Evolutionary conservation across 176 grass and related monocot genomes (phyloP).

Genomic region (Thalia dealbata): DNA sequence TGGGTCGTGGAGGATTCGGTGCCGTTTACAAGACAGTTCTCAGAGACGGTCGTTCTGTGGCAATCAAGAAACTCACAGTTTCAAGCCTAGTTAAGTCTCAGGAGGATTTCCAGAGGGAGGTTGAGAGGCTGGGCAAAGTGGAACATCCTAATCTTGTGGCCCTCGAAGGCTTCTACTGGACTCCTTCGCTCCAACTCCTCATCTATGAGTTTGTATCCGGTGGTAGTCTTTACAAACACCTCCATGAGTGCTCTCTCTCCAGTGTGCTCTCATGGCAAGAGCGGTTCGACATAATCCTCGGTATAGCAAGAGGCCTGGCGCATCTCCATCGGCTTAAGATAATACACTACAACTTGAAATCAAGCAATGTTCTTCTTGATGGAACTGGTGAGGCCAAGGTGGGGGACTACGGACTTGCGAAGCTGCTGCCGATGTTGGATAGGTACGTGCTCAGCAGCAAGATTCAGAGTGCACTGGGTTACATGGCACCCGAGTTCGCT

Average conservation of each 20-base stretch:
- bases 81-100: constrained; percentile 98
- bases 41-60: constrained; percentile 68
- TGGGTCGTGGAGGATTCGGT: constrained; percentile 95
- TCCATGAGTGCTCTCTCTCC: constrained; percentile 66
- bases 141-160: constrained; percentile 72
- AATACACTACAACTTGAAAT: constrained; percentile 98
- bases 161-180: constrained; percentile 93
- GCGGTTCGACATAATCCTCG: constrained; percentile 83
- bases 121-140: constrained; percentile 75
- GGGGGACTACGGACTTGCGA: constrained; percentile 96
- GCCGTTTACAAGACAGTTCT: constrained; percentile 81
- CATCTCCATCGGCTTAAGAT: constrained; percentile 71
- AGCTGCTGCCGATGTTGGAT: constrained; percentile 91
- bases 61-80: constrained; percentile 96
- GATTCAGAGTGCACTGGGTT: constrained; percentile 87
- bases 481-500: constrained; percentile 98
- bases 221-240: constrained; percentile 71
- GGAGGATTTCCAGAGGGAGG: constrained; percentile 94
- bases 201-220: constrained; percentile 90
- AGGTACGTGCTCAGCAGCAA: constrained; percentile 93
- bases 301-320: constrained; percentile 66
- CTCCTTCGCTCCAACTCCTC: constrained; percentile 84
- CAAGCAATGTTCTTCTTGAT: constrained; percentile 85
- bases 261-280: constrained; percentile 81
- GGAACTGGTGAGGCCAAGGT: constrained; percentile 61